These are phyloP conservation scores for Solanum appendiculatum DNA, from an alignment of 257 asterid genomes.

Conservation along the genomic window DNA sequence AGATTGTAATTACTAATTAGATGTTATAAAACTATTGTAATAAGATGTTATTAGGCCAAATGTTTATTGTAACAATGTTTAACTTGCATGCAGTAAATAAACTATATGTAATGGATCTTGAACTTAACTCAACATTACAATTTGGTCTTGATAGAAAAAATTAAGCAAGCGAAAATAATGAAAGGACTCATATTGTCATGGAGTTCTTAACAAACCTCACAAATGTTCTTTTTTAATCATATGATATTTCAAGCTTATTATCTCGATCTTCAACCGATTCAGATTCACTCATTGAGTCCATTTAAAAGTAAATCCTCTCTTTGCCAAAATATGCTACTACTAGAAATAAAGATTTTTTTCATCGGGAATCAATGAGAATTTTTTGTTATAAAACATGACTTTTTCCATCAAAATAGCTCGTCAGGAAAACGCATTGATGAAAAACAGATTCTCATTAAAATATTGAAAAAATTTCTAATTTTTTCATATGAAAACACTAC, in stretches of 20 bases:
- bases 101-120: too few relatives aligned
- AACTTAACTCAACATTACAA: neutral
- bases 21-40: neutral
- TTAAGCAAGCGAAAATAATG: neutral
- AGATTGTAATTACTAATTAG: neutral
- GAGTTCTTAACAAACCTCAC: neutral
- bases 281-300: neutral
- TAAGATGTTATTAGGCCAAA: neutral
- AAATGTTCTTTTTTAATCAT: neutral
- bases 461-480: too few relatives aligned
- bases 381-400: too few relatives aligned
- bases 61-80: neutral
- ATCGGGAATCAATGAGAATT: too few relatives aligned
- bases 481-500: too few relatives aligned
- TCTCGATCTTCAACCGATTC: too few relatives aligned
- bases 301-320: neutral
- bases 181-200: neutral
- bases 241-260: neutral
- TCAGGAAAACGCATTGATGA: too few relatives aligned
- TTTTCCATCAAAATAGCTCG: too few relatives aligned
- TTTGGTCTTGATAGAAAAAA: neutral
- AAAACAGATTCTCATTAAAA: too few relatives aligned
- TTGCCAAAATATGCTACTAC: accelerated
- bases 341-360: too few relatives aligned
- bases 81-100: too few relatives aligned